These are phyloP conservation scores for Leccinum broughii DNA, from an alignment of 768 basidiomycete species.

Conservation along the genomic window DNA sequence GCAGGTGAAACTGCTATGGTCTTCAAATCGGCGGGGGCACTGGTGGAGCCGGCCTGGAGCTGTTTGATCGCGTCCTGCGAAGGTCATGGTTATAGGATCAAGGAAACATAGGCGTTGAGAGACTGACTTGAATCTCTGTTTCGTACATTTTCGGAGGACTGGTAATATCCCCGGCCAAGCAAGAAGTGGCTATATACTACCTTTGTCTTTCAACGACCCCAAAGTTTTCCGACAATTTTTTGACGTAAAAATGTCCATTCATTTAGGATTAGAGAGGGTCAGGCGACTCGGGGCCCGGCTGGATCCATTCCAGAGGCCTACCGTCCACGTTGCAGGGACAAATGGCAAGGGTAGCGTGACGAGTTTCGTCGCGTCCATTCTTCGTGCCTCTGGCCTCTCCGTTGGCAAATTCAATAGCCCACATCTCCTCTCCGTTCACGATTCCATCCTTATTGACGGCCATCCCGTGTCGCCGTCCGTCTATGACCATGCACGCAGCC, in stretches of 20 bases:
- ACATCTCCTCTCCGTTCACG: constrained; percentile 76
- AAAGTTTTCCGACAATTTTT: too few relatives aligned
- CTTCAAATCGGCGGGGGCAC: constrained; percentile 19
- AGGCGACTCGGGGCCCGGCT: constrained; percentile 51
- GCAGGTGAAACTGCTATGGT: constrained; percentile 19
- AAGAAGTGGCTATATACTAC: background rate
- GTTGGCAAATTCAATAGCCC: constrained; percentile 92
- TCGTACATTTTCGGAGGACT: constrained; percentile 16
- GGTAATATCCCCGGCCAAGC: background rate
- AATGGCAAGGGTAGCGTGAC: constrained; percentile 98
- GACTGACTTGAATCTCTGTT: constrained; percentile 20
- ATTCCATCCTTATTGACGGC: constrained; percentile 73
- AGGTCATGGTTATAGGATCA: background rate
- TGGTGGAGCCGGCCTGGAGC: constrained; percentile 25
- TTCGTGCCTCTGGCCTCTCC: constrained; percentile 53
- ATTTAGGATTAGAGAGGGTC: constrained; percentile 66
- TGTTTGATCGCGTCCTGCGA: constrained; percentile 21
- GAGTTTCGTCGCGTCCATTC: constrained; percentile 75
- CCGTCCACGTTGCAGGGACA: constrained; percentile 90
- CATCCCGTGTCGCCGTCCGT: constrained; percentile 45
- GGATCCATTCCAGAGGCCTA: constrained; percentile 70
- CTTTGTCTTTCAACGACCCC: background rate
- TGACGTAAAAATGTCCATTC: constrained; percentile 55
- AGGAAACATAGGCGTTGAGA: background rate
- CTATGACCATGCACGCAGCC: constrained; percentile 48